Evolutionary conservation across 2,329 filamentous ascomycete species (phyloP).

Genomic region (Cadophora gregata): DNA sequence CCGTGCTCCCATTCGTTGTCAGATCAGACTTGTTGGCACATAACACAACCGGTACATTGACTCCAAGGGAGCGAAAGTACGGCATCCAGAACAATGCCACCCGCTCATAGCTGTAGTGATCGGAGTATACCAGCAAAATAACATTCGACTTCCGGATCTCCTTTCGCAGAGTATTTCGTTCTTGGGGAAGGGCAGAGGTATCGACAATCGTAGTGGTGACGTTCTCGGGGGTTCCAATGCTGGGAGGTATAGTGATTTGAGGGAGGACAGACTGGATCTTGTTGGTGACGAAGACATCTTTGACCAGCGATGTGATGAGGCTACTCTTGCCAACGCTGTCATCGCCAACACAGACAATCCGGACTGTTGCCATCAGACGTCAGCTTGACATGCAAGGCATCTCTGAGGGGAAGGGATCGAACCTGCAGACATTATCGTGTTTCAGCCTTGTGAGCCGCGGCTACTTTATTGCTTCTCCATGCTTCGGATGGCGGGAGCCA

Average conservation of each 20-base stretch:
- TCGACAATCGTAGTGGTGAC: constrained; percentile 98
- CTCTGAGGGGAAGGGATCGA: constrained; percentile 19
- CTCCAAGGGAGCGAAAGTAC: constrained; percentile 95
- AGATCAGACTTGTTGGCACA: constrained; percentile 98
- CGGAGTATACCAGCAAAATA: constrained; percentile 94
- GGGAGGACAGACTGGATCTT: constrained; percentile 96
- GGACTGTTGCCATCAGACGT: constrained; percentile 58
- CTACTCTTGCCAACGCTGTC: constrained; percentile 95
- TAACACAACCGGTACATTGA: constrained; percentile 95
- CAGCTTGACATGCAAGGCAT: neutral
- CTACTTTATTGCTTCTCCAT: constrained; percentile 32
- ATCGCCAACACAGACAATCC: constrained; percentile 95
- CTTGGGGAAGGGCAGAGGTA: constrained; percentile 92
- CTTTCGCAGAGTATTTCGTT: constrained; percentile 86
- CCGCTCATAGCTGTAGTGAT: constrained; percentile 98
- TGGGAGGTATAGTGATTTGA: constrained; percentile 92
- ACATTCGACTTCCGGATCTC: constrained; percentile 98
- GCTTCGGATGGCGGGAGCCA: neutral
- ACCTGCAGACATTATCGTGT: constrained; percentile 42
- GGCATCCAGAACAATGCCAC: constrained; percentile 99
- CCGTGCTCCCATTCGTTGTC: constrained; percentile 72
- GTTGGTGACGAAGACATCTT: constrained; percentile 93
- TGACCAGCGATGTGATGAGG: constrained; percentile 93
- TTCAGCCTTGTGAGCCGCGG: constrained; percentile 39
- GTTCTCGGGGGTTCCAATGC: constrained; percentile 91